Base-by-base conservation (phyloP, 1,284 basidiomycete genomes). In the Ceratobasidium sp. region DNA sequence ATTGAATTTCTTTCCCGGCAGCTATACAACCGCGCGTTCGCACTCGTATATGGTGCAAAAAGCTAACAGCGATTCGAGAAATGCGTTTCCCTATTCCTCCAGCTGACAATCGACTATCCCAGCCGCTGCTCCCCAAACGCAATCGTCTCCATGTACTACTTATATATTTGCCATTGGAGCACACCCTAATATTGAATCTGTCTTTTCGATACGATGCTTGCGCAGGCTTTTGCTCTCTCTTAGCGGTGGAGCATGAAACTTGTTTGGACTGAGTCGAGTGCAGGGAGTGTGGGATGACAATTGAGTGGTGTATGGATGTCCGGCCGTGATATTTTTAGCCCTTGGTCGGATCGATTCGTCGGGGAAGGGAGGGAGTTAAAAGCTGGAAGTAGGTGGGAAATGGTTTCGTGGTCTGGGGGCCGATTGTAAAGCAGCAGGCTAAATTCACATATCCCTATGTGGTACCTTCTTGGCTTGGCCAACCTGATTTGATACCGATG, bases 271-370 rank as follows among this genome's bases (percentile, higher is more conserved):
- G 28, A 21, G 14, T 32, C 32, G 13, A 11, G 35, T 16, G 23
- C 38, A 9, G 18, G 21, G 21, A 41, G 23, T 11, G n/a, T n/a
- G n/a, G n/a, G n/a, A n/a, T n/a, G 4, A 30, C 23, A 4, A 8
- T 63, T 6, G 61, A 63, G 18, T 63, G 28, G 28, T 63, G 14
- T 63, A 63, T 38, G 61, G 61, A 9, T 21, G n/a, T 14, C 61
- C 61, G 5, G 26, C 32, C 3, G 61, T 38, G 16, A 50, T 63
- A 9, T n/a, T 63, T 21, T 26, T 63, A 3, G 18, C 21, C 8
- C 44, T 63, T 28, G 61, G 46, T n/a, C 47, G 5, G 43, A 21
- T 63, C 21, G 50, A 63, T 50, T 44, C 46, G 6, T 63, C 44
- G 61, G 50, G 61, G 23, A 13, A n/a, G 5, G 32, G 8, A 3